A percentile compares a stretch with the other conserved stretches of the same genome.
Conservation (phyloP, 73 alveolate species). For the Stentor coeruleus region DNA sequence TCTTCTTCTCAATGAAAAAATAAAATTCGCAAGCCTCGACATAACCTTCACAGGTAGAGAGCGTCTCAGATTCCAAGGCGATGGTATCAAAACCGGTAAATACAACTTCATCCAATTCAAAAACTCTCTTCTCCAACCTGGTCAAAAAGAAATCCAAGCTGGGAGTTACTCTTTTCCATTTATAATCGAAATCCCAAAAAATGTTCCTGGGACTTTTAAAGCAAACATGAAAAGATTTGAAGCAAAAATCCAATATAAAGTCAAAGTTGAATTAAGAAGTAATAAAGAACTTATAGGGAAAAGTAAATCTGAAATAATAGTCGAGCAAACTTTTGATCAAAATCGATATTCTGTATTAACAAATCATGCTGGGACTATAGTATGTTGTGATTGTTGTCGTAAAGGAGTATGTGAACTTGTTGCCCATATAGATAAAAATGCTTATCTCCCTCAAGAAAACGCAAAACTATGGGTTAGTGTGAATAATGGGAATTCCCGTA, state of each 20-base stretch:
- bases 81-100: not conserved
- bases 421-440: conserved; percentile 22
- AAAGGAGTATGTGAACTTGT: not conserved
- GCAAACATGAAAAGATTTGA: not conserved
- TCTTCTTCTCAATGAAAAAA: not conserved
- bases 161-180: conserved; percentile 16
- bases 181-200: not conserved
- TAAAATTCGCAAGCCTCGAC: not conserved
- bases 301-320: not conserved
- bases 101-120: not conserved
- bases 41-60: not conserved
- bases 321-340: not conserved
- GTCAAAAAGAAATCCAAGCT: not conserved
- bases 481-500: not conserved
- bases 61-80: not conserved
- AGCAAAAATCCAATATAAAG: not conserved
- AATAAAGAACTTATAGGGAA: not conserved
- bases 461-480: not conserved
- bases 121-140: not conserved
- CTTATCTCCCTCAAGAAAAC: not conserved
- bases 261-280: not conserved
- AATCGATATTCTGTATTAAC: not conserved
- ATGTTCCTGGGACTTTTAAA: conserved; percentile 18
- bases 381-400: not conserved
- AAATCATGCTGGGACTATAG: not conserved